Base-by-base conservation (phyloP, 176 grass and related monocot species). In the Cenchrus fungigraminus region DNA sequence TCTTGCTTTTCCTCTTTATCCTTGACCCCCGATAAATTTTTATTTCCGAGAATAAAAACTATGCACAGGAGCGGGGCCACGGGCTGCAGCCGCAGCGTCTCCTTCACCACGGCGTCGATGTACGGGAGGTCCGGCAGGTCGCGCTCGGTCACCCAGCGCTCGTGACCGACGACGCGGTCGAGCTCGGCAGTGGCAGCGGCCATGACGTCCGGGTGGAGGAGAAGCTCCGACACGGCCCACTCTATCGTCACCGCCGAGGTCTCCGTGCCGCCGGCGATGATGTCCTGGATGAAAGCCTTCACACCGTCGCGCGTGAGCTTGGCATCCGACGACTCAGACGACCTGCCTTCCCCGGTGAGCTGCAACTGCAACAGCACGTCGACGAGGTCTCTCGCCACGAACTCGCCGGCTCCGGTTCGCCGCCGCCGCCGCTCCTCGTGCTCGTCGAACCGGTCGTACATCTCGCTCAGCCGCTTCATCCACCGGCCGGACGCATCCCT, bases 91-190 rank as follows among this genome's bases (percentile, higher is more conserved):
- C 87, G 59, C 85, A 95, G n/a, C 16, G 90, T 90, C 71, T 95
- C 90, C 79, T 95, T 95, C 5, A 95, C 57, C 9, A 95, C 89
- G 59, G 87, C 90, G 53, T 95, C 85, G 20, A 95, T 19, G 93
- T 88, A 95, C n/a, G 87, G 90, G 61, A 95, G 90, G 12, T n/a
- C 20, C 17, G 63, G 55, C 9, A 90, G 77, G 67, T 95, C 90
- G 59, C 42, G 25, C 79, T 95, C 93, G 8, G 65, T 67, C 2
- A 90, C 87, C 88, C 93, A 90, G 11, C 85, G 69, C 0, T 45
- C 37, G 2, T 34, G 29, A 8, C 90, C 88, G 0, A 92, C 29
- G 4, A 88, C 90, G 43, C 80, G 74, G 78, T 95, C 90, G 5
- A 95, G 85, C 85, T 95, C 93, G 9, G 42, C 87, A 13, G 82